Evolutionary conservation across 148 eudicot genomes (phyloP), one percentile per base, ranked within the genome.

Genomic region (Euryodendron excelsum): DNA sequence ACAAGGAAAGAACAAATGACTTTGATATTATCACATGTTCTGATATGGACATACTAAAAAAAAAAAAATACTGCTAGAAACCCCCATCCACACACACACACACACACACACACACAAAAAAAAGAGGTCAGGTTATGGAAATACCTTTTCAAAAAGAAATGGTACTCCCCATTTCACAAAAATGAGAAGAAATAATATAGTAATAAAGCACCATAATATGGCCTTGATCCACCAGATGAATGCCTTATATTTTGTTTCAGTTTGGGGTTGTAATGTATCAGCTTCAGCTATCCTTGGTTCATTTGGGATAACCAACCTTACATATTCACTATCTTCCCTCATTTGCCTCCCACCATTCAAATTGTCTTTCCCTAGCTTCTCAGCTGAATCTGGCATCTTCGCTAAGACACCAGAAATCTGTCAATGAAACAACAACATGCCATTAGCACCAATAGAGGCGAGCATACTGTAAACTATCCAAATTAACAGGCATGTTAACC

Each of bases 131-230:
- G 63, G 33, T 31, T 73, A 44, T 10, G 58, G 4, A 55, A 64
- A 18, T 89, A 94, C 98, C 97, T 94, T 91, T 82, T 94, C 92
- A 55, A 94, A 93, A 75, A 87, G 77, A 82, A 92, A 89, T 59
- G 98, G 98, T 47, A 90, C 86, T 81, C 98, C 98, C 94, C 97
- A 92, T 77, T 94, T 94, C 31, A 91, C 30, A 11, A 91, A 82
- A 75, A 88, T 10, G 36, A 92, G 81, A 28, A 84, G 52, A 72
- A 81, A 30, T 67, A 89, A 47, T 37, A 88, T 45, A 66, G 82
- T 55, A 72, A 85, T 27, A 58, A 78, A 44, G 89, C 86, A 89
- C 84, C 82, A 85, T 64, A 86, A 81, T 62, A 79, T 73, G 66
- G 81, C 82, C 89, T 88, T 94, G 77, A 86, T 84, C 95, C 97